Evolutionary conservation across 2,329 filamentous ascomycete species (phyloP).

Genomic region (Alternaria triticimaculans): DNA sequence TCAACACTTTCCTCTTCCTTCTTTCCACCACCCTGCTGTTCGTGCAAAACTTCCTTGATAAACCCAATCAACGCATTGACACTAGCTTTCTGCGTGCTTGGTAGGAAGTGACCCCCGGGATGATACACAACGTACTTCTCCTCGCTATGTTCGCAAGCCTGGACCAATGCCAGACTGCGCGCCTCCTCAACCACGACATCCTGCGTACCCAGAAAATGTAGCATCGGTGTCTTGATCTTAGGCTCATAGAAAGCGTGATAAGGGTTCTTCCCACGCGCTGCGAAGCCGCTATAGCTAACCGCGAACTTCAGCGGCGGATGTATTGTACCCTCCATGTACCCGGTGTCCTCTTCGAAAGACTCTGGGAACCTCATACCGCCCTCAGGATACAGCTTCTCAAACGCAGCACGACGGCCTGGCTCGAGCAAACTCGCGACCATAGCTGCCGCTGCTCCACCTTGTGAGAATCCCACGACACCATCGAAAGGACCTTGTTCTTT

Average conservation of each 20-base stretch:
- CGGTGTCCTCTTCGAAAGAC: slow-evolving; percentile 44
- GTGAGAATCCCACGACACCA: slow-evolving; percentile 47
- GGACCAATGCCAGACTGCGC: slow-evolving; percentile 70
- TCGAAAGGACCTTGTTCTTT: slow-evolving; percentile 45
- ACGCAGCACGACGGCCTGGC: slow-evolving; percentile 54
- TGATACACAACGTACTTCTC: slow-evolving; percentile 67
- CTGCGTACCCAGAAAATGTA: slow-evolving; percentile 83
- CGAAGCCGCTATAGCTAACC: slow-evolving; percentile 80
- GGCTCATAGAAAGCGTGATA: slow-evolving; percentile 78
- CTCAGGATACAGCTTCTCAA: slow-evolving; percentile 49
- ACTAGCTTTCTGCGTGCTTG: slow-evolving; percentile 78
- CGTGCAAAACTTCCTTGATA: slow-evolving; percentile 62
- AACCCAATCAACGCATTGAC: slow-evolving; percentile 77
- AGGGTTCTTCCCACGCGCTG: slow-evolving; percentile 62
- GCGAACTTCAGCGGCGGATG: slow-evolving; percentile 72
- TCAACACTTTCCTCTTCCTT: slow-evolving; percentile 64
- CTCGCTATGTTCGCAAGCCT: slow-evolving; percentile 64
- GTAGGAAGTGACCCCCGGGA: slow-evolving; percentile 90
- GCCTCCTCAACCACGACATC: slow-evolving; percentile 88
- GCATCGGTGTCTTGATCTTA: slow-evolving; percentile 74
- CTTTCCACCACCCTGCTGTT: slow-evolving; percentile 33
- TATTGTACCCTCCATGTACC: slow-evolving; percentile 34
- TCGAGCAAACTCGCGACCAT: slow-evolving; percentile 79
- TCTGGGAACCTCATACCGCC: slow-evolving; percentile 61
- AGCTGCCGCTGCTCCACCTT: slow-evolving; percentile 64